Evolutionary conservation across 371 early-diverging fungal genomes (phyloP), one percentile per base, ranked within the genome.

Genomic region (Dichotomocladium elegans): DNA sequence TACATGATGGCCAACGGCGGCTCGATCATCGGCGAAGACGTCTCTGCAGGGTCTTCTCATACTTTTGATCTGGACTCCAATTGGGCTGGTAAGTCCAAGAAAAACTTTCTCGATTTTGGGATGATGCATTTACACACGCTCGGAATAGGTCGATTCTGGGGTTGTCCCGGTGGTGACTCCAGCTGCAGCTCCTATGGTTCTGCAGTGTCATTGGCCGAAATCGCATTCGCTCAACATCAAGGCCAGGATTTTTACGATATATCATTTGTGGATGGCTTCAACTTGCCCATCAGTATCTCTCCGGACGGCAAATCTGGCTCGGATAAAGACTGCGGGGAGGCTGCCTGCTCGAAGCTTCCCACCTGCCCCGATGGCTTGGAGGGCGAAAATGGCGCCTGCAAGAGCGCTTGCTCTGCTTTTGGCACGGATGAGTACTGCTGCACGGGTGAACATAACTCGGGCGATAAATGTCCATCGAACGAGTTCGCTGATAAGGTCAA

Each of bases 171-270:
- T 10, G 61, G 65, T 27, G 57, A 53, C 28, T 14, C 29, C 25
- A 53, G 54, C 14, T 42, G 47, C 5, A 48, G 58, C 33, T 28
- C 25, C 53, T 64, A 68, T 12, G 61, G 68, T 9, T 60, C 68
- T 14, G 53, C 50, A 15, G 68, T 60, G 4, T 65, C 68, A 3
- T 48, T 71, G 28, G 68, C 72, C 14, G 72, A 71, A 35, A 68
- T 71, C 54, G 63, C 42, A 21, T 51, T 71, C 21, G 47, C 41
- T 2, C 52, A 58, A 24, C 47, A 52, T 3, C 43, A 47, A 26
- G 60, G 65, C 19, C 53, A 60, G 8, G 72, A 71, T 29, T 71
- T 62, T 21, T 71, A 68, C 21, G 72, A 71, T 51, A 60, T 71
- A 3, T 68, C 68, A 0, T 63, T 71, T 58, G 57, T 63, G 21